A percentile compares a stretch with the other conserved stretches of the same genome.
Conservation (phyloP, 2,329 filamentous ascomycete species). For the Thermothelomyces thermophilus region DNA sequence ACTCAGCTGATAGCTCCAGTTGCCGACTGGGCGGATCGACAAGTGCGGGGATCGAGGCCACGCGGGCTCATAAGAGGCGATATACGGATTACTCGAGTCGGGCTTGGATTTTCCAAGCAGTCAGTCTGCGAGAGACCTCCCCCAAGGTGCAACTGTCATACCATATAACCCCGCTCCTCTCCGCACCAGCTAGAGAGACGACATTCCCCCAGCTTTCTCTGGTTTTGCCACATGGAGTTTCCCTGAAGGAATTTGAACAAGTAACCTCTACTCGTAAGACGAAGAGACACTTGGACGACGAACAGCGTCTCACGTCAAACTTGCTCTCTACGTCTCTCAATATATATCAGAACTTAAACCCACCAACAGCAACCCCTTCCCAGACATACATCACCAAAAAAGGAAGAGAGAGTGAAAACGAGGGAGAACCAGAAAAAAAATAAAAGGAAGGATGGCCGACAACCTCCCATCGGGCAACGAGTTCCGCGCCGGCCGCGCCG, state of each 20-base stretch:
- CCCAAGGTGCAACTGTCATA: neutral
- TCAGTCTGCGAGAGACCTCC: neutral
- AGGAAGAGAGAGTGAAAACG: too few species aligned
- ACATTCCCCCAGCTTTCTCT: neutral
- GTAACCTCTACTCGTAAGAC: too few species aligned
- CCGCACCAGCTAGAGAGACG: neutral
- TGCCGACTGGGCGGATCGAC: neutral
- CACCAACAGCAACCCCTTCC: neutral
- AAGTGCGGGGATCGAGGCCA: conserved; percentile 1
- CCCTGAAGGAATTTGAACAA: neutral
- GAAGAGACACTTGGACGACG: too few species aligned
- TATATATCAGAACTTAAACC: too few species aligned
- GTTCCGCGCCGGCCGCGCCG: conserved; percentile 24
- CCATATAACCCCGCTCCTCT: conserved; percentile 10
- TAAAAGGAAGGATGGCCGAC: conserved; percentile 15
- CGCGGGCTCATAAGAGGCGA: neutral
- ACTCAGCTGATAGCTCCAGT: too few species aligned
- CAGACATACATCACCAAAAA: neutral
- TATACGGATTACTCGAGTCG: neutral
- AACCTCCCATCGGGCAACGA: conserved; percentile 14
- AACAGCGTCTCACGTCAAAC: too few species aligned
- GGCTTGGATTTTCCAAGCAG: neutral
- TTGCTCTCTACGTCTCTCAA: too few species aligned
- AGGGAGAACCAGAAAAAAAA: neutral
- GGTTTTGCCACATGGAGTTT: neutral